A percentile compares a stretch with the other conserved stretches of the same genome.
Evolutionary conservation across 169 alveolate species (phyloP).

Genomic region (Cyclospora cayetanensis): DNA sequence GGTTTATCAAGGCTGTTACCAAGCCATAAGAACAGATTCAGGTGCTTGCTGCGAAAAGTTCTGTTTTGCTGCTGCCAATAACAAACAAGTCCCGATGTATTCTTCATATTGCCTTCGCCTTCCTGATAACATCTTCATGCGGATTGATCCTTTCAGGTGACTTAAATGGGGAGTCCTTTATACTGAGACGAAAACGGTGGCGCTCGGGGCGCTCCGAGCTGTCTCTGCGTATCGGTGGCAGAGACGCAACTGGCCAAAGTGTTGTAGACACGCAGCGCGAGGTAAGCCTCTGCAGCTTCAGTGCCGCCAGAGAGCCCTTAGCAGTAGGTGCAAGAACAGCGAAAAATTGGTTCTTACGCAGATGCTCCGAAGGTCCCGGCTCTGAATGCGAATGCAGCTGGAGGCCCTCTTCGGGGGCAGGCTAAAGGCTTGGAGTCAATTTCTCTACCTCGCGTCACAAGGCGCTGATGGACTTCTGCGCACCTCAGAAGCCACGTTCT

Average conservation of each 20-base stretch:
- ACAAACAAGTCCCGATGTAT: too few species aligned
- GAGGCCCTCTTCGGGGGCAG: constrained; percentile 44
- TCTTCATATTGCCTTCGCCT: too few species aligned
- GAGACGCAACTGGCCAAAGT: constrained; percentile 30
- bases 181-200: constrained; percentile 56
- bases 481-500: constrained; percentile 46
- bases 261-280: constrained; percentile 53
- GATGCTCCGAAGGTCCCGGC: not conserved
- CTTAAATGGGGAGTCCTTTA: constrained; percentile 38
- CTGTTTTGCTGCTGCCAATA: not conserved
- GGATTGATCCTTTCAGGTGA: constrained; percentile 3
- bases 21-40: too few species aligned
- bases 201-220: constrained; percentile 67
- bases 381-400: constrained; percentile 27
- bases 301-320: not conserved
- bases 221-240: constrained; percentile 48
- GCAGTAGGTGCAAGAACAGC: too few species aligned
- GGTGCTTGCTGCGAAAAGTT: not conserved
- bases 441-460: constrained; percentile 41
- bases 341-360: not conserved
- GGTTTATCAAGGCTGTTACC: too few species aligned
- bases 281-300: constrained; percentile 3
- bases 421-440: constrained; percentile 56
- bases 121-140: not conserved
- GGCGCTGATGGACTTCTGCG: constrained; percentile 53